These are phyloP conservation scores for Verbascum thapsus DNA, from an alignment of 257 asterid genomes.

Conservation along the genomic window DNA sequence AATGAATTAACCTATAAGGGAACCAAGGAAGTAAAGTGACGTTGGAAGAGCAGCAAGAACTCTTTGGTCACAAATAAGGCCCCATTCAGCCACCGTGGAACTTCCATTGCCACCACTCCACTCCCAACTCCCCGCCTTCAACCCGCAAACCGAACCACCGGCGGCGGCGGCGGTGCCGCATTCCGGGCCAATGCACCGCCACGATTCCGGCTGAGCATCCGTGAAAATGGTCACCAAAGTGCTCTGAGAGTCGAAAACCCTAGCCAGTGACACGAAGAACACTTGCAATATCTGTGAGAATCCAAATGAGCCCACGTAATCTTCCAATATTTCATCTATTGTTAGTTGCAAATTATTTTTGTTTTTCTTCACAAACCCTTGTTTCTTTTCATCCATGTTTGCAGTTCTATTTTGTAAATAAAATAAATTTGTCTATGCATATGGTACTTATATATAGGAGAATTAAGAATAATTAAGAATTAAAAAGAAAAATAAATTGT, in stretches of 20 bases:
- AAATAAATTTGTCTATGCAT: slow-evolving; percentile 4
- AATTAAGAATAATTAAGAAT: no score
- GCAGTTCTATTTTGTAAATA: not conserved
- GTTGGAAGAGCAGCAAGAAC: slow-evolving; percentile 66
- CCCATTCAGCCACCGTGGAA: slow-evolving; percentile 68
- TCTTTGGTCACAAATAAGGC: slow-evolving; percentile 54
- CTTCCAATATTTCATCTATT: slow-evolving; percentile 62
- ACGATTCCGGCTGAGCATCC: slow-evolving; percentile 56
- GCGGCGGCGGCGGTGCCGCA: slow-evolving; percentile 27
- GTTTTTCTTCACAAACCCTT: slow-evolving; percentile 29
- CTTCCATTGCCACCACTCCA: slow-evolving; percentile 54
- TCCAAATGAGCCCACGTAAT: slow-evolving; percentile 61
- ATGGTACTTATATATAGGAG: slow-evolving; percentile 18
- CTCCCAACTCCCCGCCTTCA: slow-evolving; percentile 62
- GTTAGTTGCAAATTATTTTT: slow-evolving; percentile 46
- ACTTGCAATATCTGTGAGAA: slow-evolving; percentile 62
- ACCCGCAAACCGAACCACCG: slow-evolving; percentile 42
- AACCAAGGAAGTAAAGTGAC: slow-evolving; percentile 63
- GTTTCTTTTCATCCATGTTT: slow-evolving; percentile 48
- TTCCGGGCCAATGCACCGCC: slow-evolving; percentile 43
- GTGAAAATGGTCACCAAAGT: slow-evolving; percentile 61
- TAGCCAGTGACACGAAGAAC: slow-evolving; percentile 55
- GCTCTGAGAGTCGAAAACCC: slow-evolving; percentile 60
- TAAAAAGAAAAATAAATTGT: not conserved
- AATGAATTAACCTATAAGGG: slow-evolving; percentile 52